Percentiles rank a stretch among this genome's conserved stretches.
These are phyloP conservation scores for Paspalum notatum DNA, from an alignment of 176 grass and related monocot species.

Conservation along the genomic window DNA sequence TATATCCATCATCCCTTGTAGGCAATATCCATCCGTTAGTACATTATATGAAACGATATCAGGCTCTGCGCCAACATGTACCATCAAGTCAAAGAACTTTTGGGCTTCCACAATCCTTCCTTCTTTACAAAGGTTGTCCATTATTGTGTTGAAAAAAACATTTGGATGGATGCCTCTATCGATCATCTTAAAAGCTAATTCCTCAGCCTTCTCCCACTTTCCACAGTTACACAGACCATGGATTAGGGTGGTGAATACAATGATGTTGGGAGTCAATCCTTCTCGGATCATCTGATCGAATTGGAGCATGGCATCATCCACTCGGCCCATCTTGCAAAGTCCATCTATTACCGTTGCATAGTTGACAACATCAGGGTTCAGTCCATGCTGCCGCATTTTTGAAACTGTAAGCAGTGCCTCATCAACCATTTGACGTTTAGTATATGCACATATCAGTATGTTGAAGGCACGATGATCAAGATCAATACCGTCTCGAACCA, in stretches of 20 bases:
- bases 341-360: constrained; percentile 18
- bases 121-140: constrained; percentile 24
- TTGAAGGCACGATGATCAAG: not conserved
- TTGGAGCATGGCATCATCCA: constrained; percentile 33
- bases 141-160: not conserved
- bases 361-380: not conserved
- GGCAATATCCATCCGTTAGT: constrained; percentile 21
- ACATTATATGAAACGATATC: constrained; percentile 25
- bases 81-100: constrained; percentile 31
- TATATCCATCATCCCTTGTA: not conserved
- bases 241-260: not conserved
- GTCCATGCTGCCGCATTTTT: constrained; percentile 12
- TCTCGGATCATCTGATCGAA: not conserved
- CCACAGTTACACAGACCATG: too few species aligned
- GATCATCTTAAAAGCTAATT: constrained; percentile 38
- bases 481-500: not conserved
- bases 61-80: not conserved
- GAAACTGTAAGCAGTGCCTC: not conserved
- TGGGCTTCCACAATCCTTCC: constrained; percentile 13
- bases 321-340: constrained; percentile 11
- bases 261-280: not conserved
- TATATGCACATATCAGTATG: not conserved
- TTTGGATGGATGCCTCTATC: constrained; percentile 18
- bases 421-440: not conserved
- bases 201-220: too few species aligned